Evolutionary conservation across 768 basidiomycete genomes (phyloP).

Genomic region (Rhodotorula babjevae): DNA sequence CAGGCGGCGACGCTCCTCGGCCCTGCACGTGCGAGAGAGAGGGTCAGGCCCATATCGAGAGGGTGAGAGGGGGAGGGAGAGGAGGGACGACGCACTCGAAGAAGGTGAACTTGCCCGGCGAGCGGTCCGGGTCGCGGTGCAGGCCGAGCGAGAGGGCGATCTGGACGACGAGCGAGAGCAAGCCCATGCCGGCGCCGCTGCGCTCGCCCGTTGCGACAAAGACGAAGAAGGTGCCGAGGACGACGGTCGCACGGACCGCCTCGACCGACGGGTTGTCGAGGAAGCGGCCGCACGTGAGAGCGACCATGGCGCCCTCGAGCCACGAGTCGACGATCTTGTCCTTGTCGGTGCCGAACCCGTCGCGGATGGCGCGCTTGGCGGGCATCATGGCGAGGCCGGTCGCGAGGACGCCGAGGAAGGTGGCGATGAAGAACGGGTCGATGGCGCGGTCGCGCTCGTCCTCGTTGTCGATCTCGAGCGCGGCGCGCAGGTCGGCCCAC

Average conservation of each 20-base stretch:
- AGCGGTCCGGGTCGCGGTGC: conserved; percentile 33
- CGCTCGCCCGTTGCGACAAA: conserved; percentile 32
- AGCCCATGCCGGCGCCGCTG: conserved; percentile 32
- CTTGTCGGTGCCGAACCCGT: conserved; percentile 19
- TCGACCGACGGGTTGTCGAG: conserved; percentile 34
- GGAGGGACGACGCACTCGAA: conserved; percentile 8
- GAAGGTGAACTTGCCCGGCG: conserved; percentile 28
- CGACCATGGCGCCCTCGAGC: conserved; percentile 35
- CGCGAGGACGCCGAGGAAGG: conserved; percentile 29
- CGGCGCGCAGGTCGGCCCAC: conserved; percentile 12
- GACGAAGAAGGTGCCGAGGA: conserved; percentile 36
- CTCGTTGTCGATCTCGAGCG: conserved; percentile 20
- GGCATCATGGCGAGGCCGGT: conserved; percentile 35
- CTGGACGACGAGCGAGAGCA: conserved; percentile 30
- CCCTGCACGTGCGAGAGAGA: background rate
- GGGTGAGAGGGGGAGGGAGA: too few species aligned
- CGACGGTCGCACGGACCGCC: conserved; percentile 21
- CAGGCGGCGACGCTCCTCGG: conserved; percentile 23
- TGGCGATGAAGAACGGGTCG: conserved; percentile 37
- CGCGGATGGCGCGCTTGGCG: conserved; percentile 13
- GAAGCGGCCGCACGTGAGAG: conserved; percentile 28
- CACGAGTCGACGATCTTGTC: conserved; percentile 28
- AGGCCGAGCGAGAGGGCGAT: conserved; percentile 28
- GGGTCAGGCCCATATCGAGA: background rate
- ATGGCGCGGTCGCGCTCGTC: conserved; percentile 13